These are phyloP conservation scores for Chloromonas sp. DNA, from an alignment of 163 green algal genomes.

Conservation along the genomic window DNA sequence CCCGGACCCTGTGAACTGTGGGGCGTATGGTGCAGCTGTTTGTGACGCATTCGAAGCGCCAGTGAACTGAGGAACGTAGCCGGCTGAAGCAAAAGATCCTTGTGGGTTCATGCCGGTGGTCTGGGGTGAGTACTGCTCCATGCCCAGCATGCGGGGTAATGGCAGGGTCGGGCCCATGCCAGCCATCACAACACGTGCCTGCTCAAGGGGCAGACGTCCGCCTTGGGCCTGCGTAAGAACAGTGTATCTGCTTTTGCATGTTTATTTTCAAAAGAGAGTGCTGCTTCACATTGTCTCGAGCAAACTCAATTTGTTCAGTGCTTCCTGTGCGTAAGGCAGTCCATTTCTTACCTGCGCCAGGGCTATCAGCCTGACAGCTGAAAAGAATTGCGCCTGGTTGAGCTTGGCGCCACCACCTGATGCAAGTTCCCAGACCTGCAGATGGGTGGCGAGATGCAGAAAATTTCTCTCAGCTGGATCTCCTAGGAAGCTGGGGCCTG, in stretches of 20 bases:
- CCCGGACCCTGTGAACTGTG: conserved; percentile 28
- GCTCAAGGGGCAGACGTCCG: conserved; percentile 48
- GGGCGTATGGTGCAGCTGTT: conserved; percentile 6
- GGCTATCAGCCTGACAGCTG: conserved; percentile 70
- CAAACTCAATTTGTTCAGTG: neutral
- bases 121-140: conserved; percentile 25
- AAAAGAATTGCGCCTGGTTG: conserved; percentile 71
- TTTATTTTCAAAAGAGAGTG: too few relatives aligned
- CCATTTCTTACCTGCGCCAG: conserved; percentile 59
- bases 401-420: conserved; percentile 58
- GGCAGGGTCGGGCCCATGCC: conserved; percentile 63
- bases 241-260: too few relatives aligned
- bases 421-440: conserved; percentile 80
- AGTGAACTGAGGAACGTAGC: conserved; percentile 12
- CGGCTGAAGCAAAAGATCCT: conserved; percentile 1
- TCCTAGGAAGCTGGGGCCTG: too few relatives aligned
- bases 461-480: too few relatives aligned
- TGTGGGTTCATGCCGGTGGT: neutral
- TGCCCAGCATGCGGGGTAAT: conserved; percentile 58
- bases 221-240: conserved; percentile 34
- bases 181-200: conserved; percentile 60
- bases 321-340: neutral
- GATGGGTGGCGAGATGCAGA: too few relatives aligned
- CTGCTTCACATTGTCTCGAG: too few relatives aligned
- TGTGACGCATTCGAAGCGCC: conserved; percentile 9